Percentiles rank a stretch among this genome's conserved stretches.
Conservation (phyloP, 1,284 basidiomycete genomes). For the Heterobasidion annosum region DNA sequence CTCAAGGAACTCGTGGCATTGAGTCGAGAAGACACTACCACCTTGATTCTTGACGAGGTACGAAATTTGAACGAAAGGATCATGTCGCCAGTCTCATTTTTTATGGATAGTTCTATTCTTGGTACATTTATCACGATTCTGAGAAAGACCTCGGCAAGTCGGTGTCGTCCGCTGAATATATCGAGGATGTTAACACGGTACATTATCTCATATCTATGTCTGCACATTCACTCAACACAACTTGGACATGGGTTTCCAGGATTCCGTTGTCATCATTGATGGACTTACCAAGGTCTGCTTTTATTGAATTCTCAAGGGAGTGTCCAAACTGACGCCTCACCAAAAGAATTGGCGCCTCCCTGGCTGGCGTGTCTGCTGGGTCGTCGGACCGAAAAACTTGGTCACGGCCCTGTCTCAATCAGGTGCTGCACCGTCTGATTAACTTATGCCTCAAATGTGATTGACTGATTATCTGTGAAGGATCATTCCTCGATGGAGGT, state of each 20-base stretch:
- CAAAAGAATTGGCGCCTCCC: conserved; percentile 80
- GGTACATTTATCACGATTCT: conserved; percentile 84
- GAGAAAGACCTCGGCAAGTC: conserved; percentile 70
- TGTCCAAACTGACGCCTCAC: background rate
- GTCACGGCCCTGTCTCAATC: conserved; percentile 83
- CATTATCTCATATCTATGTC: conserved; percentile 5
- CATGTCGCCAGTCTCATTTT: background rate
- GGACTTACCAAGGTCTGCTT: conserved; percentile 79
- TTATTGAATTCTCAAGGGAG: background rate
- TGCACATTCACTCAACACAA: background rate
- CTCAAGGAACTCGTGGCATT: conserved; percentile 74
- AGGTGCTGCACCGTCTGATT: conserved; percentile 28
- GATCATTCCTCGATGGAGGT: conserved; percentile 84
- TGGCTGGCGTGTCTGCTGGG: conserved; percentile 94
- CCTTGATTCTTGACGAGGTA: conserved; percentile 84
- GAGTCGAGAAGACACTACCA: conserved; percentile 60
- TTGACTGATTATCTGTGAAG: conserved; percentile 14
- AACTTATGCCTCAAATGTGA: background rate
- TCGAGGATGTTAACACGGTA: conserved; percentile 80
- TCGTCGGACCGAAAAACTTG: conserved; percentile 87
- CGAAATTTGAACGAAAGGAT: conserved; percentile 1
- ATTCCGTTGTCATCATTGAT: conserved; percentile 81
- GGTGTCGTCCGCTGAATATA: conserved; percentile 74
- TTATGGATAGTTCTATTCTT: conserved; percentile 71
- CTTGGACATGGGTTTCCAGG: conserved; percentile 25